Evolutionary conservation across 169 alveolate genomes (phyloP).

Genomic region (Besnoitia besnoiti): DNA sequence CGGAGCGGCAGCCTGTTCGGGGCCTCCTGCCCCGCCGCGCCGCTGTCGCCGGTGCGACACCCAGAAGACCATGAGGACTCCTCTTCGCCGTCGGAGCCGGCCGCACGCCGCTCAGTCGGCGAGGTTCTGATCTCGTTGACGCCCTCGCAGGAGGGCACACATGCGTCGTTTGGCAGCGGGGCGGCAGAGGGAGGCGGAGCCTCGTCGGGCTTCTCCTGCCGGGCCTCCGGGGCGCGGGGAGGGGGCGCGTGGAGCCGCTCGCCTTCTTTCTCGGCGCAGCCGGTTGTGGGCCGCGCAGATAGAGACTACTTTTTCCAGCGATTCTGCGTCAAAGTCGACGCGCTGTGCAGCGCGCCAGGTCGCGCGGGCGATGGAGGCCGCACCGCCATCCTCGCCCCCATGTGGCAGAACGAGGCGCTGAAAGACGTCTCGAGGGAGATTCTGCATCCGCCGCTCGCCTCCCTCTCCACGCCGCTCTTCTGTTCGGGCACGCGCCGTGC

Average conservation of each 20-base stretch:
- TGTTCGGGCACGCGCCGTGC: background rate
- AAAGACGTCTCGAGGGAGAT: background rate
- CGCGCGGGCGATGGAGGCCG: background rate
- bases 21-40: background rate
- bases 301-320: background rate
- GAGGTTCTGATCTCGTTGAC: background rate
- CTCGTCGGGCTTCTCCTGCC: background rate
- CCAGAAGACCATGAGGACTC: background rate
- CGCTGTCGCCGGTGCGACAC: background rate
- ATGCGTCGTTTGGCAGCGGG: no score
- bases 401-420: slow-evolving; percentile 23
- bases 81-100: background rate
- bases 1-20: background rate
- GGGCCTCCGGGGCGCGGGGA: background rate
- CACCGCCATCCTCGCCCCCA: background rate
- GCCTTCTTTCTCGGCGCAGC: background rate
- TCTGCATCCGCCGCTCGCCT: slow-evolving; percentile 1
- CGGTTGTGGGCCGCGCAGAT: background rate
- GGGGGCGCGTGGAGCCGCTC: background rate
- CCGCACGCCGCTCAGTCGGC: background rate
- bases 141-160: background rate
- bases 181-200: no score
- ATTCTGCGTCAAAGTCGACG: background rate
- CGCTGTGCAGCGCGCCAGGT: background rate
- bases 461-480: slow-evolving; percentile 1